Evolutionary conservation across 768 basidiomycete species (phyloP).

Genomic region (Lanmaoa rubissima): DNA sequence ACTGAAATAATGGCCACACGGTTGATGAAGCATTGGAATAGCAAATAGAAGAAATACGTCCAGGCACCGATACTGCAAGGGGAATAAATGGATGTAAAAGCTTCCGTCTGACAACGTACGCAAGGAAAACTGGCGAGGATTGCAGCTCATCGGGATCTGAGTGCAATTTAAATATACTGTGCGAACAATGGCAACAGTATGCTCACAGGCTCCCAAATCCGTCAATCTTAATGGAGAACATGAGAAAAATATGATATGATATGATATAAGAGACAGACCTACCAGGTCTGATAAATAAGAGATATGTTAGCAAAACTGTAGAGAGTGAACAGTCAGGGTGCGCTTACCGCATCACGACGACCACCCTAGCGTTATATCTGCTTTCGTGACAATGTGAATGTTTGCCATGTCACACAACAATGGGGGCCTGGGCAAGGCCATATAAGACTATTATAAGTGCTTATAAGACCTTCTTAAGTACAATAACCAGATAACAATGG

Average conservation of each 20-base stretch:
- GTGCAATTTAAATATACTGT: background rate
- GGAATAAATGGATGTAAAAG: background rate
- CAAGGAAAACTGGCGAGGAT: constrained; percentile 64
- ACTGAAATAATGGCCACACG: constrained; percentile 41
- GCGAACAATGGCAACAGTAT: background rate
- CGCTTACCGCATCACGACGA: too few relatives aligned
- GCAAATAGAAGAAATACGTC: constrained; percentile 88
- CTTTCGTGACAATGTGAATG: too few relatives aligned
- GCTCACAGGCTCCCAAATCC: constrained; percentile 82
- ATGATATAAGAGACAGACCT: constrained; percentile 15
- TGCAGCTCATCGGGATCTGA: constrained; percentile 83
- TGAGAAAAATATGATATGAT: background rate
- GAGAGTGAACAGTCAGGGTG: background rate
- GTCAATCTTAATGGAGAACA: constrained; percentile 53
- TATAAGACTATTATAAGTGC: too few relatives aligned
- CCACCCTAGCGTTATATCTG: too few relatives aligned
- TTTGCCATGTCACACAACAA: too few relatives aligned
- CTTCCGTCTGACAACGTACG: constrained; percentile 39
- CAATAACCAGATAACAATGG: too few relatives aligned
- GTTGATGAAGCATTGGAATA: constrained; percentile 93
- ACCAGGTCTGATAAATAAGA: constrained; percentile 48
- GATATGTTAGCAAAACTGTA: constrained; percentile 4
- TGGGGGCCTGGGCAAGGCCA: too few relatives aligned
- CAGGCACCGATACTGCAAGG: constrained; percentile 67
- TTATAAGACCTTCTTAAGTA: too few relatives aligned